These are phyloP conservation scores for Fusarium protoensiforme DNA, from an alignment of 2,329 filamentous ascomycete species.

Conservation along the genomic window DNA sequence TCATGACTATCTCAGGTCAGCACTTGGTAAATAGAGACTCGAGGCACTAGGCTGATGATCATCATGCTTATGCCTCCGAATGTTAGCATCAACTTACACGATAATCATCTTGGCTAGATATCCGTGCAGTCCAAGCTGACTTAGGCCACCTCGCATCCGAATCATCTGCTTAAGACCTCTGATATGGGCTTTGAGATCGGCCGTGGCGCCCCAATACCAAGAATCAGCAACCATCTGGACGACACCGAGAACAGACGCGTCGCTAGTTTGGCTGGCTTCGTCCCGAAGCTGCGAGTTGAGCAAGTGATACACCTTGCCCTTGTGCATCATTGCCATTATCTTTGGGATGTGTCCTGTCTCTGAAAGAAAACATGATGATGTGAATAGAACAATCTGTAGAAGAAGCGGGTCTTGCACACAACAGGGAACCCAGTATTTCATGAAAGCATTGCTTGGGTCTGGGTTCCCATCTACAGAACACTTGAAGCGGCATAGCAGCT, in stretches of 20 bases:
- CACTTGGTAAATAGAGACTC: neutral
- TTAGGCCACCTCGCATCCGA: constrained; percentile 57
- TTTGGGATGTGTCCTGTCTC: constrained; percentile 61
- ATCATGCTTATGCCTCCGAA: neutral
- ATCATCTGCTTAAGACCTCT: constrained; percentile 61
- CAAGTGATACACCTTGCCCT: constrained; percentile 55
- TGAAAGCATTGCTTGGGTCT: constrained; percentile 56
- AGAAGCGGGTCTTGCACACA: constrained; percentile 62
- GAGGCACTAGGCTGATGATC: neutral
- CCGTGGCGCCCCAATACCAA: constrained; percentile 64
- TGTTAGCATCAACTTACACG: constrained; percentile 50
- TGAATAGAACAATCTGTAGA: constrained; percentile 60
- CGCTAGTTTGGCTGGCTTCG: constrained; percentile 51
- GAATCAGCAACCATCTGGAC: constrained; percentile 62
- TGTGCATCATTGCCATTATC: constrained; percentile 55
- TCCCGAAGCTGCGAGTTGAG: constrained; percentile 59
- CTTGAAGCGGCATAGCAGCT: constrained; percentile 62
- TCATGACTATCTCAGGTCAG: constrained; percentile 53
- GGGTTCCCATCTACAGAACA: constrained; percentile 61
- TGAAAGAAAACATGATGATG: constrained; percentile 62
- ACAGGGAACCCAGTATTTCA: constrained; percentile 60
- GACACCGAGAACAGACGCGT: constrained; percentile 60
- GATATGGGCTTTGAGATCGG: constrained; percentile 59
- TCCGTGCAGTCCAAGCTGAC: constrained; percentile 58
- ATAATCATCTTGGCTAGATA: constrained; percentile 61